These are phyloP conservation scores for Sporothrix dimorphospora DNA, from an alignment of 2,329 filamentous ascomycete species.

Conservation along the genomic window DNA sequence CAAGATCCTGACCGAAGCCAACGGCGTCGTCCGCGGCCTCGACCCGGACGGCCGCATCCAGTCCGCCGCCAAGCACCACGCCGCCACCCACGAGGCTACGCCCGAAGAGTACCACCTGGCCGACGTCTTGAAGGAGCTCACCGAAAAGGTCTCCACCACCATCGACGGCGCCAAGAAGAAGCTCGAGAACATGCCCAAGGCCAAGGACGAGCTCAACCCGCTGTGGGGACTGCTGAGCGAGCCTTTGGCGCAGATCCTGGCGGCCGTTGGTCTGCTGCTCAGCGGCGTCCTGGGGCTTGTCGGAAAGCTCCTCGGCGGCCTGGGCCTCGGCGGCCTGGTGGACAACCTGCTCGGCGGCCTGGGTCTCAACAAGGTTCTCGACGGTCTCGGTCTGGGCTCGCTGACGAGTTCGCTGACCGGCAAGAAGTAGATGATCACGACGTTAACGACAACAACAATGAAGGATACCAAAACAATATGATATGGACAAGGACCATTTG, in stretches of 20 bases:
- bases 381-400: conserved; percentile 67
- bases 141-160: conserved; percentile 75
- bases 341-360: conserved; percentile 77
- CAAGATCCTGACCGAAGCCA: conserved; percentile 81
- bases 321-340: conserved; percentile 80
- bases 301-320: conserved; percentile 59
- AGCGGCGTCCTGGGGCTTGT: conserved; percentile 84
- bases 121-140: conserved; percentile 83
- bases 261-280: conserved; percentile 81
- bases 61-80: conserved; percentile 80
- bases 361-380: conserved; percentile 74
- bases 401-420: conserved; percentile 50
- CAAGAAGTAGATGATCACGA: conserved; percentile 46
- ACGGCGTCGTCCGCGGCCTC: conserved; percentile 82
- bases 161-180: conserved; percentile 90
- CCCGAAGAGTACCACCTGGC: conserved; percentile 85
- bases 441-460: background rate
- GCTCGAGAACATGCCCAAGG: conserved; percentile 88
- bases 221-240: conserved; percentile 82
- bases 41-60: conserved; percentile 88
- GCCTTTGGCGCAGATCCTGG: conserved; percentile 89
- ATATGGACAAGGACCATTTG: conserved; percentile 11
- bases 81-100: conserved; percentile 72
- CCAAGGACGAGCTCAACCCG: conserved; percentile 92
- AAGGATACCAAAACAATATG: background rate